Evolutionary conservation across 2,329 filamentous ascomycete genomes (phyloP), one percentile per base, ranked within the genome.

Genomic region (Westerdykella aurantiaca): DNA sequence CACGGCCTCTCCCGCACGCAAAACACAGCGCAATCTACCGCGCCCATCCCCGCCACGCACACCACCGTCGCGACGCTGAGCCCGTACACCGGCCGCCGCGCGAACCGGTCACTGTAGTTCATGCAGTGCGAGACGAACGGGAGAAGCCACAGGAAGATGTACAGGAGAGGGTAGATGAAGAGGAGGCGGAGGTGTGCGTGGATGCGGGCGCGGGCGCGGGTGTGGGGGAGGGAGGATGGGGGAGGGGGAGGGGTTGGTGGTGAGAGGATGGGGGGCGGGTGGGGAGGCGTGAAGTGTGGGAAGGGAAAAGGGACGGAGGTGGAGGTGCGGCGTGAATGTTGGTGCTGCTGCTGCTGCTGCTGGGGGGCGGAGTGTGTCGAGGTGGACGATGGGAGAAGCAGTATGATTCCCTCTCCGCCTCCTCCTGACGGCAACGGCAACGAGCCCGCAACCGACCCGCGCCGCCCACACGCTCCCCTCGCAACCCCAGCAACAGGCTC

Each of bases 151-250:
- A 87, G 79, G 4, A 79, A 64, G 16, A 86, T 73, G 64, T 91
- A 90, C 4, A 85, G 76, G 14, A 83, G 61, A 0, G 86, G 86
- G 61, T 91, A 91, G 38, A 88, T 80, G 66, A 90, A 88, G 14
- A 89, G 73, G 23, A 85, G 76, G 25, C 83, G 78, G 2, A 89
- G 73, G 56, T 89, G 85, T 9, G 82, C 77, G 37, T 78, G 76
- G 46, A 86, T 82, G 45, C 76, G 78, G 13, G 75, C 69, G 11
- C 80, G 75, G 52, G 23, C 45, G 41, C 53, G 44, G 21, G 45
- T 37, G 38, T 39, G 44, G 25, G 46, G 31, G 11, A 31, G 40
- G 14, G 46, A 37, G 12, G n/a, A 37, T 38, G 10, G 29, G 34
- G 17, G 37, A 35, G 39, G 31, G 14, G 37, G 39, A 31, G n/a